phyloP scores from a whole-genome alignment of 495 filamentous ascomycete genomes.

The Aspergillus ellipticus region DNA sequence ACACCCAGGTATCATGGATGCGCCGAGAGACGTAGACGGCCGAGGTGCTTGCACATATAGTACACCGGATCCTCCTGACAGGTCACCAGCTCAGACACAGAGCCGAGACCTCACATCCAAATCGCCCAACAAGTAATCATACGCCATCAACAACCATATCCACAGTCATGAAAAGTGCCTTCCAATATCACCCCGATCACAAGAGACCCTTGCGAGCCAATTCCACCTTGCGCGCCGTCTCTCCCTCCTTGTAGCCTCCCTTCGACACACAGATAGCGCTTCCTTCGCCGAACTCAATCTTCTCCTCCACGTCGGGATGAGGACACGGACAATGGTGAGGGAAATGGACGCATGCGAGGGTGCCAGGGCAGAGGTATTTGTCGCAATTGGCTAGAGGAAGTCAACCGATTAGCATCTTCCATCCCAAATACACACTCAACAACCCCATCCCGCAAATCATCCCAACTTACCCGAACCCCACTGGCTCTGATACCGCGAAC shows the following conservation, averaged over 20 bases:
- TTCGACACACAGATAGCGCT: constrained; percentile 76
- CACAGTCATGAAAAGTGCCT: too few relatives aligned
- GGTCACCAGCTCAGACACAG: too few relatives aligned
- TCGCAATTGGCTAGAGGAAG: constrained; percentile 61
- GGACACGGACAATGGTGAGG: constrained; percentile 92
- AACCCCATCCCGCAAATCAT: too few relatives aligned
- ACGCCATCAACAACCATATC: too few relatives aligned
- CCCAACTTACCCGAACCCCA: constrained; percentile 61
- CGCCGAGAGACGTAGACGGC: too few relatives aligned
- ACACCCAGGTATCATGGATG: too few relatives aligned
- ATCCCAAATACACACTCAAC: too few relatives aligned
- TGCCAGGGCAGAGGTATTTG: constrained; percentile 89
- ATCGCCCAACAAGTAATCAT: too few relatives aligned
- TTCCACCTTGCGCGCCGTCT: constrained; percentile 74
- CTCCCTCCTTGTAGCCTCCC: constrained; percentile 73
- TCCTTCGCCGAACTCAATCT: constrained; percentile 81
- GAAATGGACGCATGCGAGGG: constrained; percentile 85
- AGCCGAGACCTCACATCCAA: too few relatives aligned
- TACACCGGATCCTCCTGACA: too few relatives aligned
- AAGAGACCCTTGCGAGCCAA: constrained; percentile 79
- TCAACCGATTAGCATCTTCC: neutral
- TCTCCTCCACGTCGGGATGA: constrained; percentile 77
- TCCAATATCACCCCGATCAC: constrained; percentile 49
- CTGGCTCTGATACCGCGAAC: constrained; percentile 66
- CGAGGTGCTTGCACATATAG: too few relatives aligned